Percentiles rank a stretch among this genome's conserved stretches.
phyloP scores from a whole-genome alignment of 139 green algal genomes.

The Pseudopediastrum boryanum region DNA sequence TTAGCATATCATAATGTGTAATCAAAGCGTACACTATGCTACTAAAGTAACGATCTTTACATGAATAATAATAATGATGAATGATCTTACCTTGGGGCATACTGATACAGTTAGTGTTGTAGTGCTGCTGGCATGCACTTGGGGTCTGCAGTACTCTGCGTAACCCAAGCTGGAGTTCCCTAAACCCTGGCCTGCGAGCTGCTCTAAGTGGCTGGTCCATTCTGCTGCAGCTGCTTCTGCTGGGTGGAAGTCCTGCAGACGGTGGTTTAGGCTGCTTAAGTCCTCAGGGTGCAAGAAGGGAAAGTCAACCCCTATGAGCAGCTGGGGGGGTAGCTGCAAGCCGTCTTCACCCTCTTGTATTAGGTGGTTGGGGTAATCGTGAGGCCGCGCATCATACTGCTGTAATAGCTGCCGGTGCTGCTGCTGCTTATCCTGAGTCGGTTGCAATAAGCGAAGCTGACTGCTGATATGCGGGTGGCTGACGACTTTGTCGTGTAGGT shows the following conservation, averaged over 20 bases:
- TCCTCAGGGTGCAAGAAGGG: slow-evolving; percentile 3
- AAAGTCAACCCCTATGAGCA: slow-evolving; percentile 49
- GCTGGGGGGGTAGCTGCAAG: background rate
- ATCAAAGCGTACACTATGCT: too few species aligned
- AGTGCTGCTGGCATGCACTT: slow-evolving; percentile 1
- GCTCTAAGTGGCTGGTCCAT: slow-evolving; percentile 31
- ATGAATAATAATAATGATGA: too few species aligned
- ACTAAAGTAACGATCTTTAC: too few species aligned
- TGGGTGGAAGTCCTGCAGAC: slow-evolving; percentile 14
- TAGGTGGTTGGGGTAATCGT: too few species aligned
- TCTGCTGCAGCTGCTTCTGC: slow-evolving; percentile 43
- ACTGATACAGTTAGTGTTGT: slow-evolving; percentile 31
- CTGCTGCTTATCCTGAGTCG: slow-evolving; percentile 37
- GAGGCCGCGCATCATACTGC: too few species aligned
- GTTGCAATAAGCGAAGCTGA: too few species aligned
- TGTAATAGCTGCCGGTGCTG: background rate
- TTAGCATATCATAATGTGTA: too few species aligned
- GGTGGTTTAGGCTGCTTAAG: background rate
- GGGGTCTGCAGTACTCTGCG: background rate
- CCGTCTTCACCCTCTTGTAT: too few species aligned
- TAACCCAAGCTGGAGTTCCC: background rate
- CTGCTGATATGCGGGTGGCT: background rate
- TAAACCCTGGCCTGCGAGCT: background rate
- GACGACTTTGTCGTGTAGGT: slow-evolving; percentile 8
- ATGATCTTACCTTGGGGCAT: slow-evolving; percentile 46